Base-by-base conservation (phyloP, 345 rosid genomes). In the Bruguiera gymnorhiza region DNA sequence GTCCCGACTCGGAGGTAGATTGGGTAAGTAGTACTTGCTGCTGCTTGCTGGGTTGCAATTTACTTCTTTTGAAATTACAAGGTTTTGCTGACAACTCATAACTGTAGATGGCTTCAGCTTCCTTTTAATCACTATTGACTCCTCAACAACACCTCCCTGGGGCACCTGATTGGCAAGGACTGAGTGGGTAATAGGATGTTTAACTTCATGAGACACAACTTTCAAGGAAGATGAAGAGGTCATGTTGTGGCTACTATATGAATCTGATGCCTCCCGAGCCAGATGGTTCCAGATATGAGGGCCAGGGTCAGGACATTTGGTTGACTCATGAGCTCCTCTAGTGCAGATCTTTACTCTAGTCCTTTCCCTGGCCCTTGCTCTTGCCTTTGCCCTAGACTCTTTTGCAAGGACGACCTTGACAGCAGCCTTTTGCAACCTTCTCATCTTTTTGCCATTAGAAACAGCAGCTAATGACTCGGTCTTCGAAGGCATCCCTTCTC, bases 361-460 rank as follows among this genome's bases (percentile, higher is more conserved):
- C 71, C 81, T 79, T 68, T 85, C 78, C 66, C 85, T 89, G 65
- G 89, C 82, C 70, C 90, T 86, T 69, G 83, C 89, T 70, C 83
- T 91, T 67, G 89, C 80, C 72, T 74, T 86, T 8, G 73, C 79
- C 68, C 90, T 86, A 26, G 80, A 77, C 39, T 77, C 84, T 60
- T 84, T 79, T 3, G 70, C 78, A 23, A 24, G 56, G 37, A 58
- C 75, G 37, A 58, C 75, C 65, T 48, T 73, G 62, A 46, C 55
- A 59, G 77, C 24, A 58, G 21, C 48, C 62, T 60, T 71, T 46
- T 52, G 54, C 36, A 69, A 16, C 19, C 62, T 81, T 62, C 62
- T 78, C 60, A 63, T 70, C 63, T 67, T 79, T 62, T 74, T 73
- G 59, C 57, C 75, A 63, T 66, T 66, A 46, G 51, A 75, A 60